A percentile compares a stretch with the other conserved stretches of the same genome.
Conservation (phyloP, 768 basidiomycete genomes). For the Tricholoma terreum region DNA sequence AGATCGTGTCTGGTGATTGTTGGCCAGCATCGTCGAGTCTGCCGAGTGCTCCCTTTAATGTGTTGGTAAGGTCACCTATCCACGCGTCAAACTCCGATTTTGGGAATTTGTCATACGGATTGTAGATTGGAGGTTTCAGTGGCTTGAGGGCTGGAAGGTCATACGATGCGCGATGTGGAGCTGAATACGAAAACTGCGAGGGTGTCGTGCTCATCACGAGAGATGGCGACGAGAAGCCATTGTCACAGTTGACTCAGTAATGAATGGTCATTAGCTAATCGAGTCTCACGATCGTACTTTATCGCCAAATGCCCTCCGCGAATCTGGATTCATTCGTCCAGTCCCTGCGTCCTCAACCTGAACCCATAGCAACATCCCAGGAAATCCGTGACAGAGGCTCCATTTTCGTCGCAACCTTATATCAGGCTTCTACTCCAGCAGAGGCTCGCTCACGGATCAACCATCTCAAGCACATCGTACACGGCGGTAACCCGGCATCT, state of each 20-base stretch:
- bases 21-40: slow-evolving; percentile 34
- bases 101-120: slow-evolving; percentile 74
- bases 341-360: slow-evolving; percentile 41
- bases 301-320: neutral
- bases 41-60: slow-evolving; percentile 56
- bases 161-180: slow-evolving; percentile 4
- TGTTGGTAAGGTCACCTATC: slow-evolving; percentile 60
- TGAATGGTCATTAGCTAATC: neutral
- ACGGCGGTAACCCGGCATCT: slow-evolving; percentile 54
- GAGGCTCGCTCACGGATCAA: slow-evolving; percentile 49
- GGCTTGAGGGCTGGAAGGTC: slow-evolving; percentile 13
- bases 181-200: slow-evolving; percentile 1
- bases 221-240: neutral
- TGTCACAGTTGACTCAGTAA: neutral
- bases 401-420: slow-evolving; percentile 65
- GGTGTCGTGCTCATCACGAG: neutral
- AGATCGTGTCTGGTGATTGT: slow-evolving; percentile 12
- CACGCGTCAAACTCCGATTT: slow-evolving; percentile 67
- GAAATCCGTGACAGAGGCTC: slow-evolving; percentile 77
- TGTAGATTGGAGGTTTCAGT: slow-evolving; percentile 52
- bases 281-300: neutral
- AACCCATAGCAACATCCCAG: slow-evolving; percentile 56
- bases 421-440: slow-evolving; percentile 46
- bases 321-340: slow-evolving; percentile 54
- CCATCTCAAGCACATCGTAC: slow-evolving; percentile 55